phyloP scores from a whole-genome alignment of 202 grass and related monocot genomes.

The Digitaria exilis region DNA sequence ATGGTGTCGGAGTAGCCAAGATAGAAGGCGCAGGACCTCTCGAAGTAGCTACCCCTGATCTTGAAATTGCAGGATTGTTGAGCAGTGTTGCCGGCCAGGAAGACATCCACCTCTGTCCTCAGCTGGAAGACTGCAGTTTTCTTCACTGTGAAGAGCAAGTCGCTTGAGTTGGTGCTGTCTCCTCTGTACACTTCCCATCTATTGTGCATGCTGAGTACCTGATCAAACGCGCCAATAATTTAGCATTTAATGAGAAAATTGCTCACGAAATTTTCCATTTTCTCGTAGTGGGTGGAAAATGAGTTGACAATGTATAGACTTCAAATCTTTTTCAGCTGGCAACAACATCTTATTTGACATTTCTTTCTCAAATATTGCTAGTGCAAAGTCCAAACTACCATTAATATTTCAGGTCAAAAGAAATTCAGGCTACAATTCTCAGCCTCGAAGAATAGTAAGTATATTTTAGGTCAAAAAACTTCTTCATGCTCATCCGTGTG shows the following conservation, averaged over 20 bases:
- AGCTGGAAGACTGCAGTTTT: slow-evolving; percentile 31
- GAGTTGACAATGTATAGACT: no score
- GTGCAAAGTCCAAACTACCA: no score
- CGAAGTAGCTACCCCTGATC: slow-evolving; percentile 44
- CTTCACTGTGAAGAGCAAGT: slow-evolving; percentile 46
- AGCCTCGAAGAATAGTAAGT: no score
- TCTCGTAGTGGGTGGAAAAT: no score
- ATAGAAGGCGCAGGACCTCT: slow-evolving; percentile 40
- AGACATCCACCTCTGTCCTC: slow-evolving; percentile 44
- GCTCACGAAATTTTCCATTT: no score
- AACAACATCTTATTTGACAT: no score
- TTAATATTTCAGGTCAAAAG: no score
- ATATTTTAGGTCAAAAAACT: no score
- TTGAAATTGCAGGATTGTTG: slow-evolving; percentile 47
- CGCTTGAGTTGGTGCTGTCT: slow-evolving; percentile 37
- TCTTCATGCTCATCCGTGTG: background rate
- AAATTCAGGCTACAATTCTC: no score
- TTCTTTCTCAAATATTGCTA: no score
- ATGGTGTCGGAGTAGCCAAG: slow-evolving; percentile 32
- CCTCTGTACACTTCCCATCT: slow-evolving; percentile 53
- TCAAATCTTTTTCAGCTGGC: no score
- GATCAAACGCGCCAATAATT: background rate
- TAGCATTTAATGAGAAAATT: no score
- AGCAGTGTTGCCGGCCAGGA: slow-evolving; percentile 31
- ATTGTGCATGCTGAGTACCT: slow-evolving; percentile 36